Conservation (phyloP, 2,329 filamentous ascomycete genomes). For the Coniochaeta sp. region DNA sequence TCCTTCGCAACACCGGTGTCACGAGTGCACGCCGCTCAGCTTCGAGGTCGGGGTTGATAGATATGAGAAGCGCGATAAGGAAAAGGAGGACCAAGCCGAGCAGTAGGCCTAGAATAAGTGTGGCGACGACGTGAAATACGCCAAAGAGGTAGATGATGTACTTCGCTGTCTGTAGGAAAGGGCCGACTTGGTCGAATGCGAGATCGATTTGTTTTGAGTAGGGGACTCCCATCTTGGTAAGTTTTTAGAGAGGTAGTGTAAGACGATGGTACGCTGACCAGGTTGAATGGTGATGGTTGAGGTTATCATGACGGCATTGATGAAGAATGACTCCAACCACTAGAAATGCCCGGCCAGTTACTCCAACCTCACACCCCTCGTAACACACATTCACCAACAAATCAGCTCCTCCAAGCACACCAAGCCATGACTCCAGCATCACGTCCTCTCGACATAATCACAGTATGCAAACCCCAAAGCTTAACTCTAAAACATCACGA, state of each 20-base stretch:
- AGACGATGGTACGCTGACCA: not conserved
- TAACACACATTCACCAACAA: not conserved
- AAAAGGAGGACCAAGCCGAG: slow-evolving; percentile 29
- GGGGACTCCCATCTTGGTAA: slow-evolving; percentile 37
- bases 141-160: slow-evolving; percentile 41
- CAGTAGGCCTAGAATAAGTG: slow-evolving; percentile 18
- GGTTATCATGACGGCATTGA: not conserved
- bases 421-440: not conserved
- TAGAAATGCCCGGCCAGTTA: not conserved
- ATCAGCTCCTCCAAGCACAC: not conserved
- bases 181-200: slow-evolving; percentile 45
- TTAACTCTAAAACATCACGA: not conserved
- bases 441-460: not conserved
- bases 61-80: slow-evolving; percentile 31
- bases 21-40: slow-evolving; percentile 31
- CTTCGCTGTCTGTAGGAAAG: slow-evolving; percentile 39
- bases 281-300: not conserved
- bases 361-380: not conserved
- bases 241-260: not conserved
- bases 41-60: slow-evolving; percentile 40
- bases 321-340: not conserved
- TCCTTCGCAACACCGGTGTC: slow-evolving; percentile 30
- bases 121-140: slow-evolving; percentile 37
- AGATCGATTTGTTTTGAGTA: slow-evolving; percentile 44
- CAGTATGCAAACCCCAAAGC: not conserved